Conservation (phyloP, 2,329 filamentous ascomycete species). For the Penicillium sp. region DNA sequence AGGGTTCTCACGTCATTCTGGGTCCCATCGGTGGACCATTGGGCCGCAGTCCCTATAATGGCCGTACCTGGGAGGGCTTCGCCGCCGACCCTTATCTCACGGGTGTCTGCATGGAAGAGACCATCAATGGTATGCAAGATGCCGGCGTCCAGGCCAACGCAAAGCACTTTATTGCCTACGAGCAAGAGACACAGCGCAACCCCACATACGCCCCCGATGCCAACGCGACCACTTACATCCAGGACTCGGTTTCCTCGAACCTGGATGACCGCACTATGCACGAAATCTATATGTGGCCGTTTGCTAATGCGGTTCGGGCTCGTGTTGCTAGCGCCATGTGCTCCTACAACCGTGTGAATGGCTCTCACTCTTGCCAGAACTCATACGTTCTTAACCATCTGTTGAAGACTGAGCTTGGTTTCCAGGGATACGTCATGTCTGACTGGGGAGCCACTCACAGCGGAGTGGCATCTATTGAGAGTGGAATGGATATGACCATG, state of each 20-base stretch:
- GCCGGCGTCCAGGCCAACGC: slow-evolving; percentile 40
- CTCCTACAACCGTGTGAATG: slow-evolving; percentile 66
- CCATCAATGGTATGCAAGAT: slow-evolving; percentile 45
- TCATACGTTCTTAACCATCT: slow-evolving; percentile 72
- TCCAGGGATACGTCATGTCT: slow-evolving; percentile 77
- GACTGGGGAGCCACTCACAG: slow-evolving; percentile 78
- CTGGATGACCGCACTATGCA: slow-evolving; percentile 70
- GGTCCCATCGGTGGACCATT: slow-evolving; percentile 44
- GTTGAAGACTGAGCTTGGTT: slow-evolving; percentile 76
- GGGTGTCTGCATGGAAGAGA: slow-evolving; percentile 40
- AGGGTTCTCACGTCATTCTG: slow-evolving; percentile 42
- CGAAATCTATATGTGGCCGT: slow-evolving; percentile 77
- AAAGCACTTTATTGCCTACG: slow-evolving; percentile 19
- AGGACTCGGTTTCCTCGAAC: slow-evolving; percentile 7
- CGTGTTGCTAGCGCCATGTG: slow-evolving; percentile 58
- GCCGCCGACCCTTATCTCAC: slow-evolving; percentile 42
- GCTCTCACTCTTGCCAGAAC: slow-evolving; percentile 78
- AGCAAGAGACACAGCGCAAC: slow-evolving; percentile 37
- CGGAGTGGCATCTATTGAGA: slow-evolving; percentile 64
- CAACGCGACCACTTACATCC: slow-evolving; percentile 6
- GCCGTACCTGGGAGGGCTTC: slow-evolving; percentile 49
- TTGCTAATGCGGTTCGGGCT: slow-evolving; percentile 68
- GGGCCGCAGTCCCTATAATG: slow-evolving; percentile 41
- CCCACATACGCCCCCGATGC: slow-evolving; percentile 4
- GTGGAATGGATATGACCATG: slow-evolving; percentile 86